phyloP scores from a whole-genome alignment of 805 yeast genomes.

The Candida berthetii region DNA sequence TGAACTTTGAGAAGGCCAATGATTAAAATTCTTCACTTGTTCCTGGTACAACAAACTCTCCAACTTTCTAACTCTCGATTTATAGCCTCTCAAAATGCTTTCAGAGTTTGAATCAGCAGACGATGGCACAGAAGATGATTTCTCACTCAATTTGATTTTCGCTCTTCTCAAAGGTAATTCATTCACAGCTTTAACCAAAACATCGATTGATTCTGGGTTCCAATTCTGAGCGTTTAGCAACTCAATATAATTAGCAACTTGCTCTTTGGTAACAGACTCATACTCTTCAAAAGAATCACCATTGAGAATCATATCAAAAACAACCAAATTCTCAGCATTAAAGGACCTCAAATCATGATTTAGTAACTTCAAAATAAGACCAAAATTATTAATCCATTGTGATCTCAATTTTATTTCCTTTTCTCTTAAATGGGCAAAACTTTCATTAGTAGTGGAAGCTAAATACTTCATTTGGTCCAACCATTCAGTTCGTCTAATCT shows the following conservation, averaged over 20 bases:
- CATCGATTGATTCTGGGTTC: conserved; percentile 25
- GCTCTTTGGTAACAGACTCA: conserved; percentile 12
- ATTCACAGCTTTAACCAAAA: conserved; percentile 31
- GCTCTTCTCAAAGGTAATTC: conserved; percentile 24
- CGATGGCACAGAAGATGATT: background rate
- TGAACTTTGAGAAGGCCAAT: conserved; percentile 29
- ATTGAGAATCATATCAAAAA: conserved; percentile 12
- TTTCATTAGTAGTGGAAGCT: conserved; percentile 42
- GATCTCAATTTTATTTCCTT: conserved; percentile 49
- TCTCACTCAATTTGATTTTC: conserved; percentile 4
- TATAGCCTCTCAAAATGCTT: conserved; percentile 54
- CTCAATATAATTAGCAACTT: conserved; percentile 29
- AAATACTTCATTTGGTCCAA: conserved; percentile 20
- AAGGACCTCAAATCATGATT: conserved; percentile 15
- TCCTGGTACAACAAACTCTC: conserved; percentile 76
- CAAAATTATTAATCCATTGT: conserved; percentile 62
- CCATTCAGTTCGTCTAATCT: conserved; percentile 56
- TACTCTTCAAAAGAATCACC: background rate
- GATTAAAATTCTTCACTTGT: conserved; percentile 47
- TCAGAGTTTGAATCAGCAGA: conserved; percentile 5
- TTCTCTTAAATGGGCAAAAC: conserved; percentile 47
- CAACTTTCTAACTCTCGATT: conserved; percentile 65
- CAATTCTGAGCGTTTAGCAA: conserved; percentile 24
- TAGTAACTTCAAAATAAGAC: conserved; percentile 35
- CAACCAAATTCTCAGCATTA: conserved; percentile 10